Evolutionary conservation across 495 filamentous ascomycete genomes (phyloP).

Genomic region (Aspergillus ostianus): DNA sequence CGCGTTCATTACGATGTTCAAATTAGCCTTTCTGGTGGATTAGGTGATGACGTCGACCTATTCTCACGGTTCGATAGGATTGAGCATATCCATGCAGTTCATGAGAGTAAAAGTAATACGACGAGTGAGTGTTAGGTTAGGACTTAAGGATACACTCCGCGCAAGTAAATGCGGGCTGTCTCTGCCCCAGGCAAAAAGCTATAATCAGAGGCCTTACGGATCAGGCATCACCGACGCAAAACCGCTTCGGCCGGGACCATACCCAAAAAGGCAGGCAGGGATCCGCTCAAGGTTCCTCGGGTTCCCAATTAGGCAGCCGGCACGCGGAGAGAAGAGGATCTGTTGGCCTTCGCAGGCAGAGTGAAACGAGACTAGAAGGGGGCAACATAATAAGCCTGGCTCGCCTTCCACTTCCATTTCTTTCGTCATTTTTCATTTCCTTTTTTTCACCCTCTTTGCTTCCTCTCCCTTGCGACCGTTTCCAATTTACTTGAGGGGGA

Average conservation of each 20-base stretch:
- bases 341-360: background rate
- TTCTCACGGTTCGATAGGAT: too few species aligned
- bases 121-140: too few species aligned
- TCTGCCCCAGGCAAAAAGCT: too few species aligned
- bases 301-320: constrained; percentile 11
- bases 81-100: too few species aligned
- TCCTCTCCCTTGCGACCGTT: background rate
- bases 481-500: background rate
- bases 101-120: too few species aligned
- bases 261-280: background rate
- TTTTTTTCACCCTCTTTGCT: background rate
- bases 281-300: background rate
- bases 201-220: background rate
- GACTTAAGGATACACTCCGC: too few species aligned
- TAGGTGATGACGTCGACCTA: too few species aligned
- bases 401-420: background rate
- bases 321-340: background rate
- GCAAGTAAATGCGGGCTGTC: too few species aligned
- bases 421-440: background rate
- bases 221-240: constrained; percentile 11
- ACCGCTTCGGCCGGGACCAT: constrained; percentile 18
- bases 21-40: too few species aligned
- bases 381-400: background rate
- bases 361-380: background rate
- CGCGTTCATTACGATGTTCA: too few species aligned